Conservation (phyloP, 2,329 filamentous ascomycete genomes). For the Tolypocladium ophioglossoides region DNA sequence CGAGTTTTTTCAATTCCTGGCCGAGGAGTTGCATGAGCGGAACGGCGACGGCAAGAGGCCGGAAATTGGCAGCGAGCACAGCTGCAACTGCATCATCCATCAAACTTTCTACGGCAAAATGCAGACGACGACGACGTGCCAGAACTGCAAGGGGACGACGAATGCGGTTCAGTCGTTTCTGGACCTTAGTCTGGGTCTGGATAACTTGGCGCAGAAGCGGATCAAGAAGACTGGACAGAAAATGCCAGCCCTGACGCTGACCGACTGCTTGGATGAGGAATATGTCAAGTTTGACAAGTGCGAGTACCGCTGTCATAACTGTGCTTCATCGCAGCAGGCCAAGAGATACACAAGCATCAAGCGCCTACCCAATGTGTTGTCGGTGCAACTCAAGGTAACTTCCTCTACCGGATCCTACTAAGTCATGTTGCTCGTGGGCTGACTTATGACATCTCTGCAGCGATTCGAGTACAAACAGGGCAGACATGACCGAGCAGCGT, state of each 20-base stretch:
- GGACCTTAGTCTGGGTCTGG: conserved; percentile 81
- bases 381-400: conserved; percentile 80
- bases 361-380: conserved; percentile 75
- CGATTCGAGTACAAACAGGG: conserved; percentile 65
- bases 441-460: conserved; percentile 17
- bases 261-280: conserved; percentile 71
- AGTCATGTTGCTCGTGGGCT: not conserved
- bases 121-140: conserved; percentile 82
- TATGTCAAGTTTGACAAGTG: conserved; percentile 83
- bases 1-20: conserved; percentile 92
- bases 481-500: conserved; percentile 55
- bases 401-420: not conserved
- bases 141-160: conserved; percentile 73
- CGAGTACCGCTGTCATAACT: conserved; percentile 79
- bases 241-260: conserved; percentile 37
- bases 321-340: conserved; percentile 66
- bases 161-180: conserved; percentile 81
- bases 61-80: conserved; percentile 47
- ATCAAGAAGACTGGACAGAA: conserved; percentile 42
- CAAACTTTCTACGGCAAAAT: conserved; percentile 90
- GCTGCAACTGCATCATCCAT: conserved; percentile 85
- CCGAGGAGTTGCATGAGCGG: conserved; percentile 80
- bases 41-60: conserved; percentile 61
- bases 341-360: conserved; percentile 78
- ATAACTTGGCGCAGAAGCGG: conserved; percentile 58